These are phyloP conservation scores for Aspergillus sp. DNA, from an alignment of 2,329 filamentous ascomycete genomes.

Conservation along the genomic window DNA sequence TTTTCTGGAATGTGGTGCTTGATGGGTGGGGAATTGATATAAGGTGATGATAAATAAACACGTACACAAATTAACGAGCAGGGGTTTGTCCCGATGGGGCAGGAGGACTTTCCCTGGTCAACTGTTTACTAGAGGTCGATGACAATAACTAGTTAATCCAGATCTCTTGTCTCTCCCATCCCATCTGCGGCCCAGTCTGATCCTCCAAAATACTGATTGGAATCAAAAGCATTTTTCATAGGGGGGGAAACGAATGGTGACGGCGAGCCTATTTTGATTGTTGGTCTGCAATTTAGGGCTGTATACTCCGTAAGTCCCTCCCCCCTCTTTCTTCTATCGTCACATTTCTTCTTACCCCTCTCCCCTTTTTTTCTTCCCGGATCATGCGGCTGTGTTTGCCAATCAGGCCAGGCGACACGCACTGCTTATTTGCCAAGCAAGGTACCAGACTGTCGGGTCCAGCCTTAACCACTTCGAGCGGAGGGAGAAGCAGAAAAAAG, in stretches of 20 bases:
- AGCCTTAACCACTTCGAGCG: constrained; percentile 25
- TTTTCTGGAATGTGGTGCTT: not conserved
- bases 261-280: not conserved
- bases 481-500: constrained; percentile 7
- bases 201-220: not conserved
- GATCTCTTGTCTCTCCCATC: too few species aligned
- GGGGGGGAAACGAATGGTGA: not conserved
- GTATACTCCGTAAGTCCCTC: too few species aligned
- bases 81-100: not conserved
- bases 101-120: not conserved
- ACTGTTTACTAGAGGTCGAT: not conserved
- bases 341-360: constrained; percentile 4
- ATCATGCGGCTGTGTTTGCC: constrained; percentile 30
- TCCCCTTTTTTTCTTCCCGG: constrained; percentile 5
- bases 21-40: not conserved
- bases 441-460: constrained; percentile 35
- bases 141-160: too few species aligned
- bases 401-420: constrained; percentile 29
- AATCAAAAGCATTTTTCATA: not conserved
- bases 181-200: too few species aligned
- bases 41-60: not conserved
- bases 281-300: too few species aligned
- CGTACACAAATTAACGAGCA: not conserved
- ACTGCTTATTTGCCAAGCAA: constrained; percentile 35
- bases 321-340: not conserved